Percentiles rank a stretch among this genome's conserved stretches.
phyloP scores from a whole-genome alignment of 1,284 basidiomycete species.

The Irpex sp. region DNA sequence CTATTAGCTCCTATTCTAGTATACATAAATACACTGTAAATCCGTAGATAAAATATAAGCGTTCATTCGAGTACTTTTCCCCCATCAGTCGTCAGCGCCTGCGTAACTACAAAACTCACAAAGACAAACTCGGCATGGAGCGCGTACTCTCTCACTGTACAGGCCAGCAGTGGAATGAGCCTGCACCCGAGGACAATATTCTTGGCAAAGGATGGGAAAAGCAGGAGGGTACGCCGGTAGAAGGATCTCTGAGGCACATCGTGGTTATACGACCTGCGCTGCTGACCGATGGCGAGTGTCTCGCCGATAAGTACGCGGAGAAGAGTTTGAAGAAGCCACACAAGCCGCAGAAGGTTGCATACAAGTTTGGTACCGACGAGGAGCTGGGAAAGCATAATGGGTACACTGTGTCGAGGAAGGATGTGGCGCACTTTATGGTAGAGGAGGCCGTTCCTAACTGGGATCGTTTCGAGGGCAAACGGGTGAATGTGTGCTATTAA shows the following conservation, averaged over 20 bases:
- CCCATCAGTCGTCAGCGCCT: too few relatives aligned
- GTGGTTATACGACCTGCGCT: slow-evolving; percentile 55
- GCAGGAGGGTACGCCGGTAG: slow-evolving; percentile 33
- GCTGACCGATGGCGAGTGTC: slow-evolving; percentile 54
- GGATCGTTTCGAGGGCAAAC: slow-evolving; percentile 48
- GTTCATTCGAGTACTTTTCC: too few relatives aligned
- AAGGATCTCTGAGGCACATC: slow-evolving; percentile 38
- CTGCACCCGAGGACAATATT: slow-evolving; percentile 34
- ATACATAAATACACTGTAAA: too few relatives aligned
- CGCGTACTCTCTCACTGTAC: slow-evolving; percentile 40
- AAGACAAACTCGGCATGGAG: slow-evolving; percentile 57
- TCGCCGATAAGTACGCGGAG: slow-evolving; percentile 35
- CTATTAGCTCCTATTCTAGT: too few relatives aligned
- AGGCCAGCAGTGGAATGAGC: slow-evolving; percentile 44
- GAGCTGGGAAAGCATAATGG: slow-evolving; percentile 27
- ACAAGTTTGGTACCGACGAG: slow-evolving; percentile 31
- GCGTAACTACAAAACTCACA: slow-evolving; percentile 35
- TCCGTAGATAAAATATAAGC: too few relatives aligned
- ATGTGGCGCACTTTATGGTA: slow-evolving; percentile 64
- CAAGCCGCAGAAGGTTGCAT: slow-evolving; percentile 25
- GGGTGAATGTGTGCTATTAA: slow-evolving; percentile 33
- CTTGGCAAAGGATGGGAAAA: slow-evolving; percentile 39
- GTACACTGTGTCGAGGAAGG: slow-evolving; percentile 58
- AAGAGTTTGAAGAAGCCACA: slow-evolving; percentile 14
- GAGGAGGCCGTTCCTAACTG: slow-evolving; percentile 46